These are phyloP conservation scores for Trichoderma arundinaceum DNA, from an alignment of 2,329 filamentous ascomycete species.

Conservation along the genomic window DNA sequence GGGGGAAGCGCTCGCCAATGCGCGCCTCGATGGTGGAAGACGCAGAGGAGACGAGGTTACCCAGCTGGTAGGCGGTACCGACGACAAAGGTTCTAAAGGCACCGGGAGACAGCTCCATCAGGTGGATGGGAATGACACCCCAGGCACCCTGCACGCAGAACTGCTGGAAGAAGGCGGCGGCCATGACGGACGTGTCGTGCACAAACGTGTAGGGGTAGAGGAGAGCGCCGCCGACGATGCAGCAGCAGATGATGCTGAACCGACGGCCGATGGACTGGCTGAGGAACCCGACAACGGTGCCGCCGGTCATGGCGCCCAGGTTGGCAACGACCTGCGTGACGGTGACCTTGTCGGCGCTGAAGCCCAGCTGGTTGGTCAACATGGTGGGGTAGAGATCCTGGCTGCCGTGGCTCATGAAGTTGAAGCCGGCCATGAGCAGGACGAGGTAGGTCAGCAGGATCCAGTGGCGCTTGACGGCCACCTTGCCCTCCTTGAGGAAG, in stretches of 20 bases:
- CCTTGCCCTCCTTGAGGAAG: constrained; percentile 77
- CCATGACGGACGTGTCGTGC: constrained; percentile 67
- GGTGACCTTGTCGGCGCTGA: constrained; percentile 62
- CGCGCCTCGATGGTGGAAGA: constrained; percentile 78
- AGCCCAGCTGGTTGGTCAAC: constrained; percentile 61
- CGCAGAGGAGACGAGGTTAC: constrained; percentile 73
- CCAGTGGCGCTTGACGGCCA: constrained; percentile 82
- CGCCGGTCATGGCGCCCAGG: constrained; percentile 72
- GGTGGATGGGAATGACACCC: constrained; percentile 77
- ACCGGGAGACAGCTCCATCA: constrained; percentile 77
- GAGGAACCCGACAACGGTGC: constrained; percentile 68
- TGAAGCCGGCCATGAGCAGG: constrained; percentile 87
- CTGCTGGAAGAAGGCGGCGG: constrained; percentile 83
- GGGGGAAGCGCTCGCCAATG: constrained; percentile 75
- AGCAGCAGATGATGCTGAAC: constrained; percentile 70
- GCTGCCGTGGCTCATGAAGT: constrained; percentile 85
- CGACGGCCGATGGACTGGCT: constrained; percentile 73
- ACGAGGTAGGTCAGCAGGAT: constrained; percentile 79
- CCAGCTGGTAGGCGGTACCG: constrained; percentile 76
- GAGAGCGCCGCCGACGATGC: constrained; percentile 71
- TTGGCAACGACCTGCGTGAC: constrained; percentile 76
- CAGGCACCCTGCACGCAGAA: constrained; percentile 80
- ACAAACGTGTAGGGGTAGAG: constrained; percentile 84
- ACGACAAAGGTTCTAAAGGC: constrained; percentile 76
- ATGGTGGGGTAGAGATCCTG: constrained; percentile 67